Evolutionary conservation across 768 basidiomycete genomes (phyloP).

Genomic region (Xerocomellus amylosporus): DNA sequence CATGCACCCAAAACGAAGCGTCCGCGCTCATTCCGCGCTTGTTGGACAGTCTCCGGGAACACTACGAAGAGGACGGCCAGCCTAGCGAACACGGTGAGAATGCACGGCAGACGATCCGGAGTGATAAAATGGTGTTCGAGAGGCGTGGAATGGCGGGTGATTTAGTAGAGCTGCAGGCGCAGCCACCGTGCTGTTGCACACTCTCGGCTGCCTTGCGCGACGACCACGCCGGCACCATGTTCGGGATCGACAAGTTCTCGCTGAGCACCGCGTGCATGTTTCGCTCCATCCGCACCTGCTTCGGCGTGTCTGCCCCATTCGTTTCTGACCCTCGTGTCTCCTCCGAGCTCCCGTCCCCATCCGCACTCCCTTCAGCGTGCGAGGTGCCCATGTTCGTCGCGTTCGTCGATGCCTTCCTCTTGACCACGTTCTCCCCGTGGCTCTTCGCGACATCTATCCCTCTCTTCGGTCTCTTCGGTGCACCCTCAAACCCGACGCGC

Average conservation of each 20-base stretch:
- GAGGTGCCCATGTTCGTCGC: slow-evolving; percentile 6
- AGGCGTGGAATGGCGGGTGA: slow-evolving; percentile 2
- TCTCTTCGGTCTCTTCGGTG: background rate
- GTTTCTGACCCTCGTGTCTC: background rate
- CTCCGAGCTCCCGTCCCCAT: background rate
- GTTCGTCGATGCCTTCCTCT: slow-evolving; percentile 14
- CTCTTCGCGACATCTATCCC: background rate
- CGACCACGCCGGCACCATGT: slow-evolving; percentile 5
- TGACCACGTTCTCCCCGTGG: background rate
- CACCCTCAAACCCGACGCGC: background rate
- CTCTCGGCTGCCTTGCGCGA: slow-evolving; percentile 2
- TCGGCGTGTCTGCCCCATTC: slow-evolving; percentile 4
- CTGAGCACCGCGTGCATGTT: slow-evolving; percentile 6
- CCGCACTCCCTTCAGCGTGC: background rate
- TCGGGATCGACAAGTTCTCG: slow-evolving; percentile 22
- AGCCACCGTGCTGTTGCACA: background rate
- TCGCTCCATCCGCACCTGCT: slow-evolving; percentile 6
- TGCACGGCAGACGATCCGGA: background rate
- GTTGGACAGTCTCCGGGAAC: slow-evolving; percentile 20
- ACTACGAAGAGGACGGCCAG: slow-evolving; percentile 2
- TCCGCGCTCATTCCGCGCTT: slow-evolving; percentile 19
- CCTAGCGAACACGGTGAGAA: background rate
- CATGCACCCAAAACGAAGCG: background rate
- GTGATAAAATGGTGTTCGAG: slow-evolving; percentile 10
- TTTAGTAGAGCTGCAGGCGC: background rate